Evolutionary conservation across 352 stramenopile species (phyloP).

Genomic region (Vaucheria bursata): DNA sequence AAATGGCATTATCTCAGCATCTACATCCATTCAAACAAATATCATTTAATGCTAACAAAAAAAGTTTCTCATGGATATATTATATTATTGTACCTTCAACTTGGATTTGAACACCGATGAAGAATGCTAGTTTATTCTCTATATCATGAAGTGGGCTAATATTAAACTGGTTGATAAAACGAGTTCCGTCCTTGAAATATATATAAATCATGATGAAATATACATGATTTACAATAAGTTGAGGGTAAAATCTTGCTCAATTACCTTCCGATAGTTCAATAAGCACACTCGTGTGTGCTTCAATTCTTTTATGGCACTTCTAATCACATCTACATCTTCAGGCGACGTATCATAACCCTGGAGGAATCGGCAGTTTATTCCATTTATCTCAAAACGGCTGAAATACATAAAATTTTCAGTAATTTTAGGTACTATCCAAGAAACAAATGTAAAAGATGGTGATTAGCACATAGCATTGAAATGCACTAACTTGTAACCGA

Average conservation of each 20-base stretch:
- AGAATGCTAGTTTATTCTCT: conserved; percentile 28
- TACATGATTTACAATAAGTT: not conserved
- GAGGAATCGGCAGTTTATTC: conserved; percentile 46
- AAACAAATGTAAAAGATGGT: not conserved
- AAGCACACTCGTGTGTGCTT: conserved; percentile 39
- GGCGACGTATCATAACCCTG: conserved; percentile 40
- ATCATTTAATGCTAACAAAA: too few species aligned
- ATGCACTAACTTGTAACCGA: conserved; percentile 31
- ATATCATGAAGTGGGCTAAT: conserved; percentile 22
- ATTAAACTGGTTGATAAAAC: conserved; percentile 48
- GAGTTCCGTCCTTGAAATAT: conserved; percentile 23
- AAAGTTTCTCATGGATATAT: too few species aligned
- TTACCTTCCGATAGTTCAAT: conserved; percentile 39
- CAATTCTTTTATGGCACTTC: conserved; percentile 31
- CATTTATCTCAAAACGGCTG: conserved; percentile 38
- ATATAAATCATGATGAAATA: not conserved
- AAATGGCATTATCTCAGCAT: conserved; percentile 44
- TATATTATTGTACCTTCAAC: conserved; percentile 19
- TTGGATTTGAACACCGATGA: conserved; percentile 44
- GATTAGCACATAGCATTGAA: not conserved
- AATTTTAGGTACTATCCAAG: not conserved
- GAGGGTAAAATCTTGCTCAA: not conserved
- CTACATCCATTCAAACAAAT: too few species aligned
- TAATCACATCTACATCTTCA: conserved; percentile 40
- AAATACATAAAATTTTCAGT: not conserved